Base-by-base conservation (phyloP, 2,329 filamentous ascomycete species). In the Monascus ruber region DNA sequence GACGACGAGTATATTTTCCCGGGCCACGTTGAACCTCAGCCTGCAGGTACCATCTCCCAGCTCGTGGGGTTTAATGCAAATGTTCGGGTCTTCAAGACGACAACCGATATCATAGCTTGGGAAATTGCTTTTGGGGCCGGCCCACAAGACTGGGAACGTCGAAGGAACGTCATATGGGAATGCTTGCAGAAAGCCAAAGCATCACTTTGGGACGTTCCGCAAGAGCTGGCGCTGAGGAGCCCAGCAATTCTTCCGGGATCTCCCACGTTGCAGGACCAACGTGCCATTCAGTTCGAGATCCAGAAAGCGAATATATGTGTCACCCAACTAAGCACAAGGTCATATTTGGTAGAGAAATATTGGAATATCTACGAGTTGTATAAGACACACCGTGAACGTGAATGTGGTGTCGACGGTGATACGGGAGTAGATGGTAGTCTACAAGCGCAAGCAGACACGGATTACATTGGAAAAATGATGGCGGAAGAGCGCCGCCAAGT, bases 231-330 rank as follows among this genome's bases (percentile, higher is more conserved):
- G 40, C 72, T 84, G 1, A 64, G 36, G 58, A 26, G 29, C 37
- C 25, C 24, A 40, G 28, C 24, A 64, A 31, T 11, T 3, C 42
- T 67, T 63, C 52, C 62, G 54, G 57, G 62, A 11, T 31, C 8
- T 8, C 29, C 29, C 33, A 35, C 5, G 33, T 25, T 7, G 10
- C 49, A 46, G 17, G 50, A 56, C 36, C 53, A 53, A 26, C 59
- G 57, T 7, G 47, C 52, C 4, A 65, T 87, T 4, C 85, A 91
- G 55, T 86, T 81, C 48, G 87, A 94, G 62, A 91, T 94, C 26
- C 86, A 94, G 58, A 94, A 93, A 57, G 84, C 85, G 5, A 94
- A 94, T 58, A 84, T 94, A 31, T 86, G 89, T 54, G 78, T 81
- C 2, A 89, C 82, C 5, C 82, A 87, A 52, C 69, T 94, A 6